Evolutionary conservation across 805 yeast genomes (phyloP).

Genomic region (Candida schatavii): DNA sequence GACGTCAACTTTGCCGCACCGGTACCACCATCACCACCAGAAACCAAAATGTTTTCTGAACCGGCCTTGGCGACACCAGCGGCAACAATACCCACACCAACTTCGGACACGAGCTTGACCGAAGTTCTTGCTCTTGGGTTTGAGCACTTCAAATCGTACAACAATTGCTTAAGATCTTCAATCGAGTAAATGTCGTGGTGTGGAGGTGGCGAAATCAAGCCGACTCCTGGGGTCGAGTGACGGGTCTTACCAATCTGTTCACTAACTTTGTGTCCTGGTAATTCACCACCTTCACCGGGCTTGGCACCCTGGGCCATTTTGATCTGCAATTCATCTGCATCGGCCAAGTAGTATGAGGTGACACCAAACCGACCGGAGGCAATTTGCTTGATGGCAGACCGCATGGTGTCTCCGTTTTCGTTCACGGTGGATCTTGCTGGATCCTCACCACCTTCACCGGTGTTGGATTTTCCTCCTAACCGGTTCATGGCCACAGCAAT

Average conservation of each 20-base stretch:
- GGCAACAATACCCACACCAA: constrained; percentile 98
- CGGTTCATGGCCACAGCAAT: constrained; percentile 98
- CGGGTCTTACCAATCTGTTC: constrained; percentile 88
- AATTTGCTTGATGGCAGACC: constrained; percentile 97
- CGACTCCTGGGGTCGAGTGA: constrained; percentile 96
- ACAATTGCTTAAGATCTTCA: constrained; percentile 94
- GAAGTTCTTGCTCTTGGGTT: constrained; percentile 97
- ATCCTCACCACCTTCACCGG: constrained; percentile 99
- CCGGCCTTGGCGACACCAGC: constrained; percentile 99
- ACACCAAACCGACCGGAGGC: constrained; percentile 99
- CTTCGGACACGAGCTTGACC: constrained; percentile 94
- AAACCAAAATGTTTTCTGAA: constrained; percentile 91
- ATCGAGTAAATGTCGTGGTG: constrained; percentile 98
- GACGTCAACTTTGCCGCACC: constrained; percentile 99
- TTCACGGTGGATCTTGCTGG: constrained; percentile 79
- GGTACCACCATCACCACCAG: constrained; percentile 99
- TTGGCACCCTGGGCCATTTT: constrained; percentile 99
- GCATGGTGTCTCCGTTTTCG: constrained; percentile 93
- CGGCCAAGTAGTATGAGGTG: constrained; percentile 88
- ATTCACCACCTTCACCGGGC: constrained; percentile 99
- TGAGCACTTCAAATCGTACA: constrained; percentile 93
- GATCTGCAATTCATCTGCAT: constrained; percentile 96
- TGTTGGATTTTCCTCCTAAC: constrained; percentile 94
- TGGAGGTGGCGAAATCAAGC: constrained; percentile 96
- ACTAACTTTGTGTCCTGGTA: constrained; percentile 92